These are phyloP conservation scores for Pestalotiopsis fici DNA, from an alignment of 2,329 filamentous ascomycete genomes.

Conservation along the genomic window DNA sequence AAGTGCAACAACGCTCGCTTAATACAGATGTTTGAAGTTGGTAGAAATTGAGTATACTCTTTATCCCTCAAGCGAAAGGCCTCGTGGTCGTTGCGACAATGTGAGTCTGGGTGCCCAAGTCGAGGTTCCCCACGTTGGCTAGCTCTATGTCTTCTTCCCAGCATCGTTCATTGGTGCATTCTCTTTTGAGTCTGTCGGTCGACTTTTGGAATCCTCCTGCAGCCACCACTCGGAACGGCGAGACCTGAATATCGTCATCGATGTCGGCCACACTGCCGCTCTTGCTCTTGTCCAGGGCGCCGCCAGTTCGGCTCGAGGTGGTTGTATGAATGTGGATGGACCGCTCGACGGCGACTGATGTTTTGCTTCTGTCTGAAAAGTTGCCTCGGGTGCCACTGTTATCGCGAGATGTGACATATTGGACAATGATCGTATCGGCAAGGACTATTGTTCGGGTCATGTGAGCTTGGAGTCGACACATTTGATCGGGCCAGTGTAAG, in stretches of 20 bases:
- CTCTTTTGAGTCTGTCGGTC: not conserved
- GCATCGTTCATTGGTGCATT: not conserved
- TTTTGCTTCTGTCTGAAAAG: not conserved
- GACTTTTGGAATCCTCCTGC: not conserved
- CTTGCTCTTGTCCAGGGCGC: not conserved
- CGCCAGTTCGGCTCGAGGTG: not conserved
- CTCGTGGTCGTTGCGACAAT: not conserved
- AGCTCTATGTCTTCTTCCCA: not conserved
- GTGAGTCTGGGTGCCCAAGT: not conserved
- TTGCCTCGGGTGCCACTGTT: constrained; percentile 30
- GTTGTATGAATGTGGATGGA: not conserved
- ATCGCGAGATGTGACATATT: constrained; percentile 58
- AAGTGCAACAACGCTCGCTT: no score
- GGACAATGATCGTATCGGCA: constrained; percentile 61
- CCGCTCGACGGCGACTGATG: not conserved
- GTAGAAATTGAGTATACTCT: no score
- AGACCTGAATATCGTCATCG: not conserved
- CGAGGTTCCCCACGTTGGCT: not conserved
- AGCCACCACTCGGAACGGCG: not conserved
- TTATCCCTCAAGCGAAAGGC: not conserved
- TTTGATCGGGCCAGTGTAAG: not conserved
- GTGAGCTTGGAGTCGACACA: not conserved
- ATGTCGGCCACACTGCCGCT: not conserved
- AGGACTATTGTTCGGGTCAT: constrained; percentile 42
- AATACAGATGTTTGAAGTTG: no score